Evolutionary conservation across 2,329 filamentous ascomycete species (phyloP).

Genomic region (Phoma sp.): DNA sequence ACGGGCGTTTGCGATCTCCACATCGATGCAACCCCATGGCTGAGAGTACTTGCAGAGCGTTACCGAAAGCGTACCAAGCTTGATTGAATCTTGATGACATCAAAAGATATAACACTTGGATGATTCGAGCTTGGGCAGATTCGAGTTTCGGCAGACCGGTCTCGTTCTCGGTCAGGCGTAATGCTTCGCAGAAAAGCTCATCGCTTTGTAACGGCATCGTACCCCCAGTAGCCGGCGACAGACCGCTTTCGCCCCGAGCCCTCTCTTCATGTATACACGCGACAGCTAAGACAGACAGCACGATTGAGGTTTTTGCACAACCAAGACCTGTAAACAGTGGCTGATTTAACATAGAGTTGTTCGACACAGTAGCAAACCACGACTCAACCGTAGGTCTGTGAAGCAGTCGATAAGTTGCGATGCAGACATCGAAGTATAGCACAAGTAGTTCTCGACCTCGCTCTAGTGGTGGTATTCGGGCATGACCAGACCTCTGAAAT

Average conservation of each 20-base stretch:
- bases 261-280: constrained; percentile 56
- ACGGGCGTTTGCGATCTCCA: constrained; percentile 38
- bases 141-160: constrained; percentile 61
- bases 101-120: constrained; percentile 64
- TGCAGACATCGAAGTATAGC: constrained; percentile 65
- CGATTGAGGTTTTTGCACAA: constrained; percentile 51
- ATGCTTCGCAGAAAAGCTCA: constrained; percentile 50
- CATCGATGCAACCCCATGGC: constrained; percentile 52
- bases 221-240: constrained; percentile 35
- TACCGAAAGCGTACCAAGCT: constrained; percentile 66
- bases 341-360: constrained; percentile 21
- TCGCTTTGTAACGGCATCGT: constrained; percentile 43
- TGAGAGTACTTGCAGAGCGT: constrained; percentile 59
- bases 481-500: constrained; percentile 48
- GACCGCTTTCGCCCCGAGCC: constrained; percentile 29
- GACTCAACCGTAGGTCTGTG: constrained; percentile 59
- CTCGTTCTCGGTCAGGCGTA: constrained; percentile 52
- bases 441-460: constrained; percentile 48
- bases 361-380: constrained; percentile 48
- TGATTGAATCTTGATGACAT: constrained; percentile 65
- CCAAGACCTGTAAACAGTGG: constrained; percentile 52
- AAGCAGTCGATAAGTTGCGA: constrained; percentile 64
- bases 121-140: constrained; percentile 61
- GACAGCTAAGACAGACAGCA: constrained; percentile 51
- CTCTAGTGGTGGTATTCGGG: constrained; percentile 22